Percentiles rank a stretch among this genome's conserved stretches.
Evolutionary conservation across 345 rosid species (phyloP).

Genomic region (Lagerstroemia speciosa): DNA sequence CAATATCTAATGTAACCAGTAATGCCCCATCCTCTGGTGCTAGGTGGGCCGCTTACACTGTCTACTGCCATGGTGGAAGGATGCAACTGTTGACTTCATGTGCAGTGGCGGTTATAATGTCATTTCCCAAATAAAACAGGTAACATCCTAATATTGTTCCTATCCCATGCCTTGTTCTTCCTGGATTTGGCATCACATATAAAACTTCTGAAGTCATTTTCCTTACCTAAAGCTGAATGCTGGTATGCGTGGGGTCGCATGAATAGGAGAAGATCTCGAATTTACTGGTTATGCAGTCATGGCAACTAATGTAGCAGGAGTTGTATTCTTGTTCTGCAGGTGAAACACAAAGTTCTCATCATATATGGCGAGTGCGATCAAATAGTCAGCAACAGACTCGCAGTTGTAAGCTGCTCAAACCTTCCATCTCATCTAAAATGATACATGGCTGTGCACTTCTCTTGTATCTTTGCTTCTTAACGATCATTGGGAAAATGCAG

Average conservation of each 20-base stretch:
- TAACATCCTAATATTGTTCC: slow-evolving; percentile 9
- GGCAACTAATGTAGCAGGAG: background rate
- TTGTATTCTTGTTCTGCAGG: slow-evolving; percentile 29
- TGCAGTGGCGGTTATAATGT: slow-evolving; percentile 76
- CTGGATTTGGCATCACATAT: background rate
- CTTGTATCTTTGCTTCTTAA: background rate
- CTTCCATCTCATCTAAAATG: background rate
- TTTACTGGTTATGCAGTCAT: background rate
- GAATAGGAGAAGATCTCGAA: background rate
- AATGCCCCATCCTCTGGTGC: background rate
- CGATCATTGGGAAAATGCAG: slow-evolving; percentile 21
- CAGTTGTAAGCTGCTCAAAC: slow-evolving; percentile 36
- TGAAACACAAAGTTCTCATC: slow-evolving; percentile 52
- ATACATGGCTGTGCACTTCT: background rate
- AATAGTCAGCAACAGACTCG: slow-evolving; percentile 53
- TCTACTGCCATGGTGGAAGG: slow-evolving; percentile 84
- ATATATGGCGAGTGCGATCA: slow-evolving; percentile 64
- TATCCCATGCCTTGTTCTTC: background rate
- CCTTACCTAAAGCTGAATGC: background rate
- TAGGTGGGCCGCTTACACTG: slow-evolving; percentile 77
- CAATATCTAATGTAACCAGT: background rate
- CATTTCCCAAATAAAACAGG: slow-evolving; percentile 50
- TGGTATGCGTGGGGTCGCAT: background rate
- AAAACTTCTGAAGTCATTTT: background rate
- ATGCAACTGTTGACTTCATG: slow-evolving; percentile 69